A percentile compares a stretch with the other conserved stretches of the same genome.
Evolutionary conservation across 192 early-diverging fungal genomes (phyloP).

Genomic region (Phycomyces blakesleeanus): DNA sequence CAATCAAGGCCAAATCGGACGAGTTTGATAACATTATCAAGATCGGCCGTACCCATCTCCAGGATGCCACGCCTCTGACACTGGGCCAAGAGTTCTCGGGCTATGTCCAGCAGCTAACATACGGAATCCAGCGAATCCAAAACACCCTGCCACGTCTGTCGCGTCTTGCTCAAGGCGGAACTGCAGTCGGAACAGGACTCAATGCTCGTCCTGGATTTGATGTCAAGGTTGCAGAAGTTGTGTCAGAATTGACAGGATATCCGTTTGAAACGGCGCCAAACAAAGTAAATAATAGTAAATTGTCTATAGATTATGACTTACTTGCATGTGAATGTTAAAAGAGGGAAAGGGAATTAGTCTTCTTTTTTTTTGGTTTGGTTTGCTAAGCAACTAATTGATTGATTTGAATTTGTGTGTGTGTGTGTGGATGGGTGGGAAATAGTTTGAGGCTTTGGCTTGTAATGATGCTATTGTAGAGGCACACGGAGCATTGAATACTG

Average conservation of each 20-base stretch:
- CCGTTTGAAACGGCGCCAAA: slow-evolving; percentile 94
- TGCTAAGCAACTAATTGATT: too few relatives aligned
- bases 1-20: slow-evolving; percentile 68
- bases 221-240: slow-evolving; percentile 80
- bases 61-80: slow-evolving; percentile 79
- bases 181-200: slow-evolving; percentile 94
- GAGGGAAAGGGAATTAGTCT: too few relatives aligned
- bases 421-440: background rate
- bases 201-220: slow-evolving; percentile 94
- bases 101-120: slow-evolving; percentile 83
- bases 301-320: too few relatives aligned
- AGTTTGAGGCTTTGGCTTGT: slow-evolving; percentile 94
- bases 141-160: slow-evolving; percentile 73
- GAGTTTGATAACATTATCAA: slow-evolving; percentile 92
- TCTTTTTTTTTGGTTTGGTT: background rate
- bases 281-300: slow-evolving; percentile 69
- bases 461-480: slow-evolving; percentile 97
- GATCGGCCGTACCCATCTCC: slow-evolving; percentile 96
- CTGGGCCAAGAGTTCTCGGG: slow-evolving; percentile 98
- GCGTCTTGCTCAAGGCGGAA: slow-evolving; percentile 92
- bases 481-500: slow-evolving; percentile 86
- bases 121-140: slow-evolving; percentile 82
- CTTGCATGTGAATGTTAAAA: background rate
- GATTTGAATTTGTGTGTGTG: too few relatives aligned
- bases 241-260: slow-evolving; percentile 76